Percentiles rank a stretch among this genome's conserved stretches.
These are phyloP conservation scores for Parathielavia hyrcaniae DNA, from an alignment of 495 filamentous ascomycete species.

Conservation along the genomic window DNA sequence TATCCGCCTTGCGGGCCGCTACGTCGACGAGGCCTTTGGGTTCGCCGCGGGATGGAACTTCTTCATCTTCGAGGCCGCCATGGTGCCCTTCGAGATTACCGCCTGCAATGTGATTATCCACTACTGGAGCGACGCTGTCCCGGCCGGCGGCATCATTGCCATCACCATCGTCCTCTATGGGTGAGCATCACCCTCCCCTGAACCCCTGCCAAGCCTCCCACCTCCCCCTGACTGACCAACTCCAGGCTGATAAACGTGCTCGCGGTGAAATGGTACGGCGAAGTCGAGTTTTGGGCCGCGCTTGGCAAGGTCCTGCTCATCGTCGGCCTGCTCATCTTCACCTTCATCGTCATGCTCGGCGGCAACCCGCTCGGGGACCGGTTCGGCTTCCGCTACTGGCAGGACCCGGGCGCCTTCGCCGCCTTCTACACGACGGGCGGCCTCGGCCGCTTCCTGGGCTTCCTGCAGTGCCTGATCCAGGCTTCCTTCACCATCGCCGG, in stretches of 20 bases:
- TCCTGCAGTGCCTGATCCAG: constrained; percentile 62
- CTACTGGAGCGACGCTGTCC: constrained; percentile 62
- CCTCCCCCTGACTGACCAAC: background rate
- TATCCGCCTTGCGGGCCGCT: constrained; percentile 74
- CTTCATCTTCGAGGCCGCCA: constrained; percentile 61
- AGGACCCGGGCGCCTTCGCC: constrained; percentile 62
- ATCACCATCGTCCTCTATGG: constrained; percentile 56
- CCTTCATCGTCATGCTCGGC: constrained; percentile 68
- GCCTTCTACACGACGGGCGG: constrained; percentile 52
- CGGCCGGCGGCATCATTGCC: constrained; percentile 55
- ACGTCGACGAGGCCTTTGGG: constrained; percentile 67
- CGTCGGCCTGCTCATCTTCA: constrained; percentile 60
- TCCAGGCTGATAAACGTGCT: constrained; percentile 53
- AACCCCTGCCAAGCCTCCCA: constrained; percentile 10
- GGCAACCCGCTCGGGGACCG: constrained; percentile 62
- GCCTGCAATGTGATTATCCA: constrained; percentile 63
- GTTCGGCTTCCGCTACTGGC: constrained; percentile 74
- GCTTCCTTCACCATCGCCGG: constrained; percentile 81
- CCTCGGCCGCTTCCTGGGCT: constrained; percentile 65
- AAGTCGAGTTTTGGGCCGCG: constrained; percentile 56
- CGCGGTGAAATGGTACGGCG: constrained; percentile 58
- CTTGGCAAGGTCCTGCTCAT: constrained; percentile 64
- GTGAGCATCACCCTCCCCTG: too few species aligned
- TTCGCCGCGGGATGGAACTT: constrained; percentile 70
- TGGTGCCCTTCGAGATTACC: constrained; percentile 67